Base-by-base conservation (phyloP, 2,329 filamentous ascomycete genomes). In the Hypoxylon sp. region DNA sequence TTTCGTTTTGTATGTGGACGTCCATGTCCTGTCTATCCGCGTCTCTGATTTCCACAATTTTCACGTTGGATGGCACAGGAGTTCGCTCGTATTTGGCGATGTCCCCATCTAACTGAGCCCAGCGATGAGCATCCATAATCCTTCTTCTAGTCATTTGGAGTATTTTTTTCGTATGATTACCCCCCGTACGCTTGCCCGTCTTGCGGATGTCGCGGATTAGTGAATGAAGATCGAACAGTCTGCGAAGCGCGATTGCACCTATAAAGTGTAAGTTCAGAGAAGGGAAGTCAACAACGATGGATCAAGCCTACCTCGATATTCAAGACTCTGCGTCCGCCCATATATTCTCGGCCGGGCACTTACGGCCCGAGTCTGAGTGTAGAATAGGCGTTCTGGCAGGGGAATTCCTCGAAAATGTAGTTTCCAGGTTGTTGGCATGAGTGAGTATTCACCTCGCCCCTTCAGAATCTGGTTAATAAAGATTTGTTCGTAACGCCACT, bases 381-480 rank as follows among this genome's bases (percentile, higher is more conserved):
- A 79, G 63, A 76, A 79, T 22, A 79, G 67, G 17, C 71, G 71
- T 26, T 77, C 71, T 5, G 77, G 76, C 19, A 78, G 63, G 44
- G 77, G 77, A 39, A 76, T 73, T 17, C 77, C 77, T 47, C 71
- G 72, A 55, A 79, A 75, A 63, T 76, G 73, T 71, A 77, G 73
- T 66, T 60, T 71, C 77, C 77, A 79, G 37, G 74, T 76, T 5
- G 74, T 73, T 17, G 77, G 76, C 72, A 78, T 74, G n/a, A 78
- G 66, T 2, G 75, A 73, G 35, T 74, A 77, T 63, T 76, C 67
- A 39, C 77, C 71, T 44, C 75, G 74, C 14, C 70, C 73, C 24
- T 74, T 77, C 10, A 79, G 50, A 33, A 78, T 71, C 19, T 71
- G 63, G 61, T 78, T 76, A 44, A 79, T 71, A 26, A 67, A 73